These are phyloP conservation scores for Paramyrothecium roridum DNA, from an alignment of 2,329 filamentous ascomycete species.

Conservation along the genomic window DNA sequence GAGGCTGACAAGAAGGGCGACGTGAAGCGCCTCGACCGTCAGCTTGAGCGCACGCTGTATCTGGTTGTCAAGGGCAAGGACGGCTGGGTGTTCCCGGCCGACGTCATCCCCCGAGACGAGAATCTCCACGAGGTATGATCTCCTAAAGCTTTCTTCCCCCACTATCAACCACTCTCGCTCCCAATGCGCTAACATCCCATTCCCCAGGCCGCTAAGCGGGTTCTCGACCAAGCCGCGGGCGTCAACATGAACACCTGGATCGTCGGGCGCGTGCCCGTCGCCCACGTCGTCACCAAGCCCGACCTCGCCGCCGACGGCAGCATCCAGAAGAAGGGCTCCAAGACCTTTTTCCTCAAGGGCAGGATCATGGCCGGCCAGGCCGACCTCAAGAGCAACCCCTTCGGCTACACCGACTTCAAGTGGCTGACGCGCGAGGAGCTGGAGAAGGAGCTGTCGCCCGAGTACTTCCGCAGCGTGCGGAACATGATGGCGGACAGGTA, in stretches of 20 bases:
- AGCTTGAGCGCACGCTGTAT: constrained; percentile 80
- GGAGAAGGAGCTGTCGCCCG: constrained; percentile 56
- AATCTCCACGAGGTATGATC: constrained; percentile 75
- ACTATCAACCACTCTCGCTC: background rate
- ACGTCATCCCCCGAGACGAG: constrained; percentile 66
- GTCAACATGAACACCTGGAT: constrained; percentile 99
- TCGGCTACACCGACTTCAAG: constrained; percentile 78
- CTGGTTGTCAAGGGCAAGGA: constrained; percentile 73
- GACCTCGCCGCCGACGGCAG: constrained; percentile 38
- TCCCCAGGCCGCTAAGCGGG: constrained; percentile 73
- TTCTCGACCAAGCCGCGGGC: constrained; percentile 74
- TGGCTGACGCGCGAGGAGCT: constrained; percentile 94
- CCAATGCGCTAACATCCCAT: constrained; percentile 11
- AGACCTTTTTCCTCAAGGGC: constrained; percentile 94
- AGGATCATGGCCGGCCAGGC: constrained; percentile 97
- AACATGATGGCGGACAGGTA: constrained; percentile 83
- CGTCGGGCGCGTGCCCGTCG: constrained; percentile 84
- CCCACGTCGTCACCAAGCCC: constrained; percentile 65
- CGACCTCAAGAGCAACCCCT: constrained; percentile 67
- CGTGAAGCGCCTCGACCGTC: constrained; percentile 72
- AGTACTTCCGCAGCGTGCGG: constrained; percentile 72
- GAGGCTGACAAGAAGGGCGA: constrained; percentile 78
- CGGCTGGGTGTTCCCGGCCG: constrained; percentile 82
- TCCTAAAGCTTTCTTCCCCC: background rate
- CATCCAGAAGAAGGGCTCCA: constrained; percentile 58